Base-by-base conservation (phyloP, 768 basidiomycete species). In the Auricularia heimuer region DNA sequence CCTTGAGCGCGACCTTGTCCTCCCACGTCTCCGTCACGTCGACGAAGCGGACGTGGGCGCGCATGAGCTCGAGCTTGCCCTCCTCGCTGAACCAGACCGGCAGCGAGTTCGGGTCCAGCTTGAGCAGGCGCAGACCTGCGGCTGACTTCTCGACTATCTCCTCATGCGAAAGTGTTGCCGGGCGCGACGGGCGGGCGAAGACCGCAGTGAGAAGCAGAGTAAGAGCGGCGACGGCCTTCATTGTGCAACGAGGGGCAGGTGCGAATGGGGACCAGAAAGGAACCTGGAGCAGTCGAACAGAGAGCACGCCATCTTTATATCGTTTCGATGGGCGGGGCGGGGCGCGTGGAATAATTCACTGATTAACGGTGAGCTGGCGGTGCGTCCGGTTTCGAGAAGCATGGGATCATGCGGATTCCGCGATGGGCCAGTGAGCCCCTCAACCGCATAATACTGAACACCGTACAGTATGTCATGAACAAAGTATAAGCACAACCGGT, bases 1-100 rank as follows among this genome's bases (percentile, higher is more conserved):
- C 42, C 60, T 14, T 29, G 39, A 24, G 62, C 21, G 36, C 60
- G 42, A 65, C 29, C 64, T 42, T 45, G 56, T 29, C 34, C 34
- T 60, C 56, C 24, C 29, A 60, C 24, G 56, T 61, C 33, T 65
- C 64, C 16, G 64, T 65, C 16, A 65, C 64, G 44, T 65, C 64
- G 24, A 65, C 60, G 60, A 37, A 65, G 14, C 60, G 21, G 56
- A 65, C 24, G 6, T 61, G 33, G 8, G 58, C 29, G 39, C 51
- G 37, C 42, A 61, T 61, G 33, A 65, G 60, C 29, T 65, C 64
- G 37, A 61, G 36, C 47, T 65, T 65, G 16, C 44, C 64, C 36
- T 34, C 33, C 34, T 61, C 64, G 33, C 47, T 61, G 56, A 61
- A 37, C 24, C 39, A 54, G 39, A 61, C 42, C 7, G 64, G 64